Evolutionary conservation across 257 asterid species (phyloP).

Genomic region (Nicotiana attenuata): DNA sequence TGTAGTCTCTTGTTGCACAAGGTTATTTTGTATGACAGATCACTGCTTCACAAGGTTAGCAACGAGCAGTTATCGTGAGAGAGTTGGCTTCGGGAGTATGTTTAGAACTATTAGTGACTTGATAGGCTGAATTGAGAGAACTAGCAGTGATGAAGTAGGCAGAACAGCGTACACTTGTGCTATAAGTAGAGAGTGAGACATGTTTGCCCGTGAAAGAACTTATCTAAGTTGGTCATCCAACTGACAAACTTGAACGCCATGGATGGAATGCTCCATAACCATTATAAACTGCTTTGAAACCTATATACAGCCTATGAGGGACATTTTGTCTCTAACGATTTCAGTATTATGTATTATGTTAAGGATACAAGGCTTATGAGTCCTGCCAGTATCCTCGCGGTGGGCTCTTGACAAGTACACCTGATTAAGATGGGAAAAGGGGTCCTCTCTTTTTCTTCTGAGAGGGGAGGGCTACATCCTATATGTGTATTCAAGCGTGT

Average conservation of each 20-base stretch:
- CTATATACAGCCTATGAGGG: neutral
- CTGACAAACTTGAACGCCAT: neutral
- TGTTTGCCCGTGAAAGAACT: neutral
- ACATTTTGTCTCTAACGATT: neutral
- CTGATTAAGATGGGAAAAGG: neutral
- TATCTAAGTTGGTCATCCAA: neutral
- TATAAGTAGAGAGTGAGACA: neutral
- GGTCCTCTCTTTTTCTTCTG: neutral
- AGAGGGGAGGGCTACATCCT: no score
- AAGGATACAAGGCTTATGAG: neutral
- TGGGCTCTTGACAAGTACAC: neutral
- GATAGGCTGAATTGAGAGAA: neutral
- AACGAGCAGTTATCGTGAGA: neutral
- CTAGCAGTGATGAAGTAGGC: neutral
- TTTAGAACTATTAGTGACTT: neutral
- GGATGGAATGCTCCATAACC: neutral
- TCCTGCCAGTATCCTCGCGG: neutral
- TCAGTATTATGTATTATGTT: neutral
- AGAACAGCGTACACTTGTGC: neutral
- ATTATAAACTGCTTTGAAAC: neutral
- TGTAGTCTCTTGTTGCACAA: neutral
- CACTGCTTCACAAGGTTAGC: neutral
- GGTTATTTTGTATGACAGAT: neutral
- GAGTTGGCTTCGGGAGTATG: neutral
- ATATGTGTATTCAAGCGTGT: neutral